These are phyloP conservation scores for Mytilinidion resinicola DNA, from an alignment of 495 filamentous ascomycete species.

Conservation along the genomic window DNA sequence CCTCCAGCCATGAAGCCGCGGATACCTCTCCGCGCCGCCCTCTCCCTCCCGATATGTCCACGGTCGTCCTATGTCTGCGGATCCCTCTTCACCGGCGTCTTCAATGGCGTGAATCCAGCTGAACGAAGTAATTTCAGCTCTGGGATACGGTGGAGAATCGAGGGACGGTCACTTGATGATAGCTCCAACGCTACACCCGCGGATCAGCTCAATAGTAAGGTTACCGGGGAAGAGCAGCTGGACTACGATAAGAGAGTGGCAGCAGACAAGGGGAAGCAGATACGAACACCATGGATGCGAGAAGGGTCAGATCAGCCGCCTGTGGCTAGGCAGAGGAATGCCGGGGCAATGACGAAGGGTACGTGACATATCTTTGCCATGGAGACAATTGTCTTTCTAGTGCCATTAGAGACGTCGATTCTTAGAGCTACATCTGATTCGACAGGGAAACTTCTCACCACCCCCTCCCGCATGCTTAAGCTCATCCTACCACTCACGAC, in stretches of 20 bases:
- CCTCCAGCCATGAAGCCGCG: background rate
- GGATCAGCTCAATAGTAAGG: constrained; percentile 32
- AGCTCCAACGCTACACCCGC: constrained; percentile 27
- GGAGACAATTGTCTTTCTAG: no score
- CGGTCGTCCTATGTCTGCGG: background rate
- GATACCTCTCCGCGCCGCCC: background rate
- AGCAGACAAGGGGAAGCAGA: constrained; percentile 47
- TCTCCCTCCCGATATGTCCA: background rate
- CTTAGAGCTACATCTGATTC: no score
- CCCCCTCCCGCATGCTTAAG: constrained; percentile 83
- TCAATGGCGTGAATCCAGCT: background rate
- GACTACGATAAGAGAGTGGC: constrained; percentile 38
- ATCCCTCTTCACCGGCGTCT: background rate
- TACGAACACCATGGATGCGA: constrained; percentile 61
- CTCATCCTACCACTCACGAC: constrained; percentile 75
- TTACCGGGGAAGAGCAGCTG: constrained; percentile 34
- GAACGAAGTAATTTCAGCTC: background rate
- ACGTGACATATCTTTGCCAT: constrained; percentile 6
- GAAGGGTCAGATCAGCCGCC: constrained; percentile 56
- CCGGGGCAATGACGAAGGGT: constrained; percentile 62
- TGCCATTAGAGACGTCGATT: no score
- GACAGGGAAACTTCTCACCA: constrained; percentile 80
- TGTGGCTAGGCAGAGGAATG: constrained; percentile 42
- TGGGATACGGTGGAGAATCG: background rate
- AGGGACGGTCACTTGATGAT: constrained; percentile 1